phyloP scores from a whole-genome alignment of 495 filamentous ascomycete genomes.

The Hypoxylon intermedium region DNA sequence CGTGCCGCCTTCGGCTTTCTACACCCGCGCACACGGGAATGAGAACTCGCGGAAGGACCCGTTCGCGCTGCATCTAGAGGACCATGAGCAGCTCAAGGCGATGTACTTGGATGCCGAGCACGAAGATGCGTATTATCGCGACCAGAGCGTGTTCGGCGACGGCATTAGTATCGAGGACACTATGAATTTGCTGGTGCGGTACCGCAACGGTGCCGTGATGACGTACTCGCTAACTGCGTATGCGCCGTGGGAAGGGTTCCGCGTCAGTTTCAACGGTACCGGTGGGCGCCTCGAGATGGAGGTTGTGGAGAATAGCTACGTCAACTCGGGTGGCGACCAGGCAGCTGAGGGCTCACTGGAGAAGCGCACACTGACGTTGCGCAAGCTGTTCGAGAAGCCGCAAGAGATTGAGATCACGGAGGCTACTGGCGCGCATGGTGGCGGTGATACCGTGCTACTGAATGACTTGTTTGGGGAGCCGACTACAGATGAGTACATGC shows the following conservation, averaged over 20 bases:
- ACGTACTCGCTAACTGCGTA: conserved; percentile 58
- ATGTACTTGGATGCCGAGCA: conserved; percentile 66
- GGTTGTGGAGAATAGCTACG: conserved; percentile 59
- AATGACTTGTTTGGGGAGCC: conserved; percentile 56
- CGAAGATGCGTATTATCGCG: conserved; percentile 64
- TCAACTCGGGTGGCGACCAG: conserved; percentile 56
- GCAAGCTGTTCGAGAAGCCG: conserved; percentile 55
- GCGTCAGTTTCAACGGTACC: conserved; percentile 56
- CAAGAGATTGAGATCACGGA: conserved; percentile 51
- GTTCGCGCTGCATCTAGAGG: conserved; percentile 61
- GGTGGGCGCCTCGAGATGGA: conserved; percentile 55
- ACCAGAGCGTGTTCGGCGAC: conserved; percentile 66
- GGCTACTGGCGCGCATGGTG: conserved; percentile 52
- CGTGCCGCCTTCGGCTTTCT: conserved; percentile 43
- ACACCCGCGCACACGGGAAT: conserved; percentile 48
- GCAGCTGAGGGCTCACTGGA: conserved; percentile 53
- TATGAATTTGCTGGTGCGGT: conserved; percentile 64
- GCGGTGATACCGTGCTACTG: conserved; percentile 54
- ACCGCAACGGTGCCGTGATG: conserved; percentile 59
- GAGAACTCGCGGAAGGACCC: conserved; percentile 47
- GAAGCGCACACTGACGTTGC: conserved; percentile 44
- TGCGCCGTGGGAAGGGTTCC: conserved; percentile 58
- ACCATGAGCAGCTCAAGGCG: conserved; percentile 57
- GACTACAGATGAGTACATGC: conserved; percentile 50
- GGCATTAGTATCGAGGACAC: conserved; percentile 68